A percentile compares a stretch with the other conserved stretches of the same genome.
phyloP scores from a whole-genome alignment of 495 filamentous ascomycete species.

The Hypoxylon lenormandii region DNA sequence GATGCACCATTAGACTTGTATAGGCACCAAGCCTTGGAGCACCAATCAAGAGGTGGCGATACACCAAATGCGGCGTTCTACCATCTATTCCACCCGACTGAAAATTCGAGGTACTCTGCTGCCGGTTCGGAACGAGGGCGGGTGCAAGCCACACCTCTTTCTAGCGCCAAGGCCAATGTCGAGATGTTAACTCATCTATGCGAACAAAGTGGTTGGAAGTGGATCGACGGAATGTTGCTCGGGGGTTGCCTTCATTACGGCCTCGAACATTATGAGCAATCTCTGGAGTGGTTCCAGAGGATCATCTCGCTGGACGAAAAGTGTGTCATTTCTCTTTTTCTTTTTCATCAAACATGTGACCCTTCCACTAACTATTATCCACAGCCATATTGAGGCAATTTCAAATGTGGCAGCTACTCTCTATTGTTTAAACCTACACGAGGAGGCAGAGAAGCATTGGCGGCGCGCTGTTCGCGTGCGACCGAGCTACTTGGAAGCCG shows the following conservation, averaged over 20 bases:
- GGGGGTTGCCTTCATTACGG: conserved; percentile 95
- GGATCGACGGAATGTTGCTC: conserved; percentile 94
- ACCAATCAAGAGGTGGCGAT: conserved; percentile 36
- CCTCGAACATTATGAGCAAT: conserved; percentile 84
- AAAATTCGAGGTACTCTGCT: conserved; percentile 27
- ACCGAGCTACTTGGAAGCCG: conserved; percentile 94
- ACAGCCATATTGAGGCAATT: conserved; percentile 91
- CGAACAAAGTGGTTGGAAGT: conserved; percentile 87
- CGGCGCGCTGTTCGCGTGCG: conserved; percentile 80
- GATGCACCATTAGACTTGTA: conserved; percentile 41
- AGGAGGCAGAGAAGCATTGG: conserved; percentile 91
- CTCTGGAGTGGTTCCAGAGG: conserved; percentile 87
- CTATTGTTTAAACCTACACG: conserved; percentile 80
- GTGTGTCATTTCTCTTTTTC: conserved; percentile 63
- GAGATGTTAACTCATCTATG: conserved; percentile 85
- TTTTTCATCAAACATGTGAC: not conserved
- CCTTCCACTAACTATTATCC: conserved; percentile 47
- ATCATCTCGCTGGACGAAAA: conserved; percentile 83
- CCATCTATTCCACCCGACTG: conserved; percentile 33
- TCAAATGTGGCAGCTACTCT: conserved; percentile 92
- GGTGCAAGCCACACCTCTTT: conserved; percentile 48
- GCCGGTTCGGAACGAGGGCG: conserved; percentile 24
- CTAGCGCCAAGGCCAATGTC: conserved; percentile 74
- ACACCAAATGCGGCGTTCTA: conserved; percentile 36
- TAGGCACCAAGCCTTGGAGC: conserved; percentile 28